These are phyloP conservation scores for Leucogyrophana mollusca DNA, from an alignment of 768 basidiomycete species.

Conservation along the genomic window DNA sequence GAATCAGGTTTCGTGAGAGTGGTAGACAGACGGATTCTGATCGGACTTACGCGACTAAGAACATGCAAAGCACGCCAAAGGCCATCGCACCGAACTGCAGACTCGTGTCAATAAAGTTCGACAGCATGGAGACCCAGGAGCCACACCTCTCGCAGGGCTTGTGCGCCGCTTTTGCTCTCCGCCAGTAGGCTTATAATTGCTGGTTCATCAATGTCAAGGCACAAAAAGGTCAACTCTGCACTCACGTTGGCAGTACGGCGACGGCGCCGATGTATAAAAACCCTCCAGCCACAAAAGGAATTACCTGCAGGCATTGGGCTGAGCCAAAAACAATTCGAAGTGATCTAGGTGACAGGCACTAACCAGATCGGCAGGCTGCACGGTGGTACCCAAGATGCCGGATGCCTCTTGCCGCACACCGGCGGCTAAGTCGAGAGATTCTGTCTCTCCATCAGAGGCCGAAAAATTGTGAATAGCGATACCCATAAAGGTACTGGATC, in stretches of 20 bases:
- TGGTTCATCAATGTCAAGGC: conserved; percentile 9
- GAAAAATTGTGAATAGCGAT: conserved; percentile 81
- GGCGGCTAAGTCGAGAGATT: conserved; percentile 63
- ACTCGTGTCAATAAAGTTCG: conserved; percentile 14
- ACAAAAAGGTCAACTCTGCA: conserved; percentile 15
- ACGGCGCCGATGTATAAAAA: conserved; percentile 95
- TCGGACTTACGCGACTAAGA: conserved; percentile 79
- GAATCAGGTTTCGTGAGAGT: conserved; percentile 15
- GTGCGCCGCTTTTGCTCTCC: conserved; percentile 84
- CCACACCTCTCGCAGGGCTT: conserved; percentile 84
- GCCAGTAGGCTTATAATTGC: conserved; percentile 60
- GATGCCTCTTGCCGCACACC: conserved; percentile 73
- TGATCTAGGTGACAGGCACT: conserved; percentile 15
- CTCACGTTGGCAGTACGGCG: conserved; percentile 87
- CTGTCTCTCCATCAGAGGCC: conserved; percentile 40
- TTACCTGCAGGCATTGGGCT: conserved; percentile 52
- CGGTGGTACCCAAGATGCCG: conserved; percentile 83
- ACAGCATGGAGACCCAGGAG: conserved; percentile 5
- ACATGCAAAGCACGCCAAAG: conserved; percentile 90
- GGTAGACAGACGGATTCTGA: conserved; percentile 10
- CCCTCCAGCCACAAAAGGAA: conserved; percentile 87
- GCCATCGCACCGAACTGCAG: conserved; percentile 87
- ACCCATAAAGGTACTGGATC: conserved; percentile 76
- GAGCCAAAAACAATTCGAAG: conserved; percentile 11
- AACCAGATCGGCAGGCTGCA: conserved; percentile 77